Base-by-base conservation (phyloP, 2,329 filamentous ascomycete species). In the Diaporthe velutina region DNA sequence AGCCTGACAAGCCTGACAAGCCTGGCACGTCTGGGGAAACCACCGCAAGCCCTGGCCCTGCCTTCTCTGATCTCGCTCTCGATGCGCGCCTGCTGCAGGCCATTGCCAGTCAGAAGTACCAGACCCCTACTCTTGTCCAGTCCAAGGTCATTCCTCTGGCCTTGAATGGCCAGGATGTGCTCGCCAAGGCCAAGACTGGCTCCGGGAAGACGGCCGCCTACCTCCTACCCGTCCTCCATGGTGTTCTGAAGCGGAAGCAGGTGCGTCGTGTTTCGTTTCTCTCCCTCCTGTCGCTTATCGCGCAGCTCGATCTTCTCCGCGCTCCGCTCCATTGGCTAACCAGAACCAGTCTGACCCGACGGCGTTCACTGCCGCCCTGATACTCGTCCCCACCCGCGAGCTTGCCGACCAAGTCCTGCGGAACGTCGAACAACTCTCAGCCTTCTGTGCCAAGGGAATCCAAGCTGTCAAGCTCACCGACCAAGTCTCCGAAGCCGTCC, bases 181-280 rank as follows among this genome's bases (percentile, higher is more conserved):
- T 98, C 52, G 96, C 95, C 72, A 95, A 96, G 81, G 95, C 96
- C 50, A 97, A 96, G 84, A 98, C 97, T 7, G 97, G 97, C 17
- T 98, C 96, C 5, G 97, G 97, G 78, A 99, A 99, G 88, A 99
- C 97, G 15, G 95, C 95, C n/a, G 96, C 97, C 67, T 98, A 98
- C 82, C 87, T 98, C 9, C 88, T 99, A 55, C 97, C 97, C 1
- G 89, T 98, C n/a, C 85, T 99, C 22, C 94, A 98, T 78, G 90
- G 91, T 48, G 94, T 98, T 76, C 86, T 99, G 73, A 94, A 93
- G 81, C 91, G 91, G 78, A 98, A 98, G 84, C 85, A 89, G 79
- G 91, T 93, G 83, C 33, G 64, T 68, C 33, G 48, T 25, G 85
- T 68, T 55, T 77, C 40, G 35, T 71, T 67, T 58, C 58, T 13